Base-by-base conservation (phyloP, 768 basidiomycete genomes). In the Asterophora parasitica region DNA sequence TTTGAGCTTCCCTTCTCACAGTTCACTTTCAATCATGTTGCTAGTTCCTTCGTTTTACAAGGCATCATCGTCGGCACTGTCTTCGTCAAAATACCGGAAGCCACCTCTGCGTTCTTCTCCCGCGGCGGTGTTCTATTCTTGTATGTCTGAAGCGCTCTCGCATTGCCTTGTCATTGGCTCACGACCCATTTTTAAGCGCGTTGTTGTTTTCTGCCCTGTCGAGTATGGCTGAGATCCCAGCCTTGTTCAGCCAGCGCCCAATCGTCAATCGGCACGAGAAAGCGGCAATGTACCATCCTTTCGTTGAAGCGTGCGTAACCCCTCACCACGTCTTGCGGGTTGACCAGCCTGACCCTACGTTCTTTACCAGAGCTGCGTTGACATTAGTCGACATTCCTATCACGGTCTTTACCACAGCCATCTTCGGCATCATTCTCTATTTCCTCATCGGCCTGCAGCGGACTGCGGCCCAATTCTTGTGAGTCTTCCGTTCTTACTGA, bases 51-150 rank as follows among this genome's bases (percentile, higher is more conserved):
- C 59, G 55, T 80, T 26, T 67, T 81, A 53, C 73, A 77, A 54
- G 69, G 65, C 20, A 47, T 74, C 7, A 73, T 76, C 54, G 73
- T 83, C 42, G 85, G 86, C 20, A 81, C 79, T 0, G 75, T 86
- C 23, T 91, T 86, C 71, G 70, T 79, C 48, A 68, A 74, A 7
- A 65, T 81, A 28, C 70, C 77, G 0, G 67, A 77, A 12, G 66
- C 68, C 7, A 86, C 87, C 0, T 62, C 70, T 11, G 79, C 78
- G 9, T 83, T 77, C 59, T 89, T 86, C 71, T 81, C 83, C n/a
- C 78, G 88, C 15, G 87, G 86, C 33, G 82, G 88, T 65, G 72
- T 85, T 17, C 68, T 92, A 15, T 90, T 86, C 75, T 88, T 89
- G 77, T 83, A 60, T 28, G 78, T 65, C 20, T 9, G 17, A 28